Conservation (phyloP, 345 rosid species). For the Corchorus capsularis region DNA sequence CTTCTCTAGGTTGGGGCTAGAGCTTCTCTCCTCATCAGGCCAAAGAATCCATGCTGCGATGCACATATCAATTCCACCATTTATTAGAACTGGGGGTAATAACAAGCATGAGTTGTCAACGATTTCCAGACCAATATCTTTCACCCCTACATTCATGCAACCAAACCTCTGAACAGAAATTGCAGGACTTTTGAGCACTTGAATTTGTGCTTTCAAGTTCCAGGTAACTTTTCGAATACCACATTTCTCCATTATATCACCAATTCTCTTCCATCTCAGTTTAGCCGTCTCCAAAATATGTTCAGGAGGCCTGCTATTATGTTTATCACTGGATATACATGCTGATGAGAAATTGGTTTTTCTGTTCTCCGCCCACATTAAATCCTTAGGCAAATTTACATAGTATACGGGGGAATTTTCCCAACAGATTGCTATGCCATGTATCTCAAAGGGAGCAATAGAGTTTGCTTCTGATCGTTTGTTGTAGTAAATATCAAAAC, state of each 20-base stretch:
- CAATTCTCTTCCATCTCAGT: constrained; percentile 71
- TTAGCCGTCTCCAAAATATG: constrained; percentile 49
- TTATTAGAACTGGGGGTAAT: constrained; percentile 53
- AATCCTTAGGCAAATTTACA: constrained; percentile 77
- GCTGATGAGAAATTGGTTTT: constrained; percentile 35
- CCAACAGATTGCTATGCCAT: constrained; percentile 95
- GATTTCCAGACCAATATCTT: constrained; percentile 47
- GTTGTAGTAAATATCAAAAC: constrained; percentile 82
- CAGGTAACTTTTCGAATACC: constrained; percentile 74
- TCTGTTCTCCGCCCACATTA: constrained; percentile 46
- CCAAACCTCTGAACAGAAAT: constrained; percentile 70
- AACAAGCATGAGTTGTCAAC: constrained; percentile 52
- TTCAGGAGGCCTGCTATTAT: constrained; percentile 33
- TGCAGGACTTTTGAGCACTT: constrained; percentile 70
- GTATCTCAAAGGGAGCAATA: constrained; percentile 62
- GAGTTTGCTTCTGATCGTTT: constrained; percentile 53
- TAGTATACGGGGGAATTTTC: constrained; percentile 81
- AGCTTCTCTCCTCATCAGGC: constrained; percentile 97
- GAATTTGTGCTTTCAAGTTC: constrained; percentile 89
- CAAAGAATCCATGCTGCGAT: constrained; percentile 91
- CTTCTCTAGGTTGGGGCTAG: constrained; percentile 86
- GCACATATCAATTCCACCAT: constrained; percentile 67
- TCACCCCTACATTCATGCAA: constrained; percentile 40
- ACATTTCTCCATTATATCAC: constrained; percentile 66
- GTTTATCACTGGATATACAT: constrained; percentile 39